Evolutionary conservation across 345 rosid genomes (phyloP).

Genomic region (Clarkia xantiana): DNA sequence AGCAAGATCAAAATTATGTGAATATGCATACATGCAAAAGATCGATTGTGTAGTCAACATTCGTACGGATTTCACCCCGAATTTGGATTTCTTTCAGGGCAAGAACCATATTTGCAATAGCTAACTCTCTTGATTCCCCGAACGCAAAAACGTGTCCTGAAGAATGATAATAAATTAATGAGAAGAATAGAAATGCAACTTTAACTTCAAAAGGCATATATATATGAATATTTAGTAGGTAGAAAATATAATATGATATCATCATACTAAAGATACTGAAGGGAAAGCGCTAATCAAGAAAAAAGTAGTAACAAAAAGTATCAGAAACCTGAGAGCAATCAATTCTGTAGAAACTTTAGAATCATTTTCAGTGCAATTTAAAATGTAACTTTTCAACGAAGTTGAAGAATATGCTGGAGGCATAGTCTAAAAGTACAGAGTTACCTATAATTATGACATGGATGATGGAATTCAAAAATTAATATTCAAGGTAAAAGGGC

Average conservation of each 20-base stretch:
- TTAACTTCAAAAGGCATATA: background rate
- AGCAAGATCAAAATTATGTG: slow-evolving; percentile 2
- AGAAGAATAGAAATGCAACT: background rate
- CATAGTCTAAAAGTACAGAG: no score
- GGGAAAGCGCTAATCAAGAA: no score
- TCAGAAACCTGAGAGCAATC: no score
- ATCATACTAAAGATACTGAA: no score
- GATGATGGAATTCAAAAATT: no score
- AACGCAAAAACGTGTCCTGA: slow-evolving; percentile 96
- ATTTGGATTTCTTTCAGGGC: slow-evolving; percentile 98
- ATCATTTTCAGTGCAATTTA: no score
- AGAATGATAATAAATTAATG: slow-evolving; percentile 4
- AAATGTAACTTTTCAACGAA: no score
- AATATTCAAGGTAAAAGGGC: background rate
- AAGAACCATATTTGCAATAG: slow-evolving; percentile 99
- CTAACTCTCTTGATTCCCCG: slow-evolving; percentile 96
- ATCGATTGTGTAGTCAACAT: slow-evolving; percentile 93
- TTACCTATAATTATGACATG: no score
- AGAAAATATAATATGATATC: no score
- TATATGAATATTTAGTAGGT: background rate
- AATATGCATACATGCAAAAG: slow-evolving; percentile 65
- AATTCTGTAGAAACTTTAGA: no score
- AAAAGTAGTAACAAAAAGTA: no score
- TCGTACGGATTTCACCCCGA: slow-evolving; percentile 93
- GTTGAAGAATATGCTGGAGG: no score